These are phyloP conservation scores for Wickerhamomyces chaumierensis DNA, from an alignment of 805 yeast species.

Conservation along the genomic window DNA sequence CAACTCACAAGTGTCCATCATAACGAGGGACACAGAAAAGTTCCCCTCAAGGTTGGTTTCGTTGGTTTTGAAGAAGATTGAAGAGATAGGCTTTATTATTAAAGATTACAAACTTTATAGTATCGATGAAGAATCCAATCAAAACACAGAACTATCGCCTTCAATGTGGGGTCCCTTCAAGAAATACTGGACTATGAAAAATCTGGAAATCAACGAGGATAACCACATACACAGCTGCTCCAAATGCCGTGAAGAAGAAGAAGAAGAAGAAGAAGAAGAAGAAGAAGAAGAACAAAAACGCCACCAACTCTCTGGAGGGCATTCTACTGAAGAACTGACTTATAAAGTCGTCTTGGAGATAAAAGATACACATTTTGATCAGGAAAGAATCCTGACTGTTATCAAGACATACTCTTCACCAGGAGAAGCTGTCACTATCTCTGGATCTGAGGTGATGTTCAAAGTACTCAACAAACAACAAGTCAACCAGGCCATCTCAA, in stretches of 20 bases:
- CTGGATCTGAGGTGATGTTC: not conserved
- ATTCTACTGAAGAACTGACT: too few species aligned
- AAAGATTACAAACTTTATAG: slow-evolving; percentile 18
- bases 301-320: too few species aligned
- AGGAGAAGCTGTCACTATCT: not conserved
- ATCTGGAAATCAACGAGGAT: slow-evolving; percentile 8
- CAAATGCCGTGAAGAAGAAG: slow-evolving; percentile 24
- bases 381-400: slow-evolving; percentile 12
- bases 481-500: slow-evolving; percentile 36
- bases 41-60: slow-evolving; percentile 3
- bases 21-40: slow-evolving; percentile 1
- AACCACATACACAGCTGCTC: slow-evolving; percentile 31
- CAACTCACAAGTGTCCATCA: slow-evolving; percentile 7
- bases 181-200: slow-evolving; percentile 6
- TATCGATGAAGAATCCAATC: slow-evolving; percentile 8
- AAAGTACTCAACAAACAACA: slow-evolving; percentile 36
- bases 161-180: slow-evolving; percentile 9
- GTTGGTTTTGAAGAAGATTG: slow-evolving; percentile 3
- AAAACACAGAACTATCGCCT: slow-evolving; percentile 2
- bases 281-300: too few species aligned
- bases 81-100: slow-evolving; percentile 11
- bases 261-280: slow-evolving; percentile 3
- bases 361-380: slow-evolving; percentile 42
- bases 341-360: slow-evolving; percentile 36
- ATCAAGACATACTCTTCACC: not conserved